phyloP scores from a whole-genome alignment of 2,329 filamentous ascomycete species.

The Aspergillus novofumigatus region DNA sequence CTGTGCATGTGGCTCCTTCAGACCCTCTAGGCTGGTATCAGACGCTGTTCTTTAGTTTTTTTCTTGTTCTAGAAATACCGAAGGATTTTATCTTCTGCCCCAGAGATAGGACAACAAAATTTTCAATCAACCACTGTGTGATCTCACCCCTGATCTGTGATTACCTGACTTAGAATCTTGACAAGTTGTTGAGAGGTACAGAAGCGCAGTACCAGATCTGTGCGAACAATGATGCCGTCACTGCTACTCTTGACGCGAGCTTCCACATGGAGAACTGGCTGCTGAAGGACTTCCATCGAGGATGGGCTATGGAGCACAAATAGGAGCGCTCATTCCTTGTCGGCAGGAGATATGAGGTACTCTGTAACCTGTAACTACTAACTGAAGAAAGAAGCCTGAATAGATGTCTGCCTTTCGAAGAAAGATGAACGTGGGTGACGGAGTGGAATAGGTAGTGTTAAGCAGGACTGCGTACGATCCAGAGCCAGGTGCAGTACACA shows the following conservation, averaged over 20 bases:
- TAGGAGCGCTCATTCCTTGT: neutral
- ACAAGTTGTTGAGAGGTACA: neutral
- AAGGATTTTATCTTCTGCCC: conserved; percentile 30
- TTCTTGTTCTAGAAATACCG: conserved; percentile 15
- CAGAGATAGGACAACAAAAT: conserved; percentile 30
- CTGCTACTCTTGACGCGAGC: conserved; percentile 29
- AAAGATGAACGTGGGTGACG: no score
- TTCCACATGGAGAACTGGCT: conserved; percentile 37
- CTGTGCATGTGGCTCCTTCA: conserved; percentile 20
- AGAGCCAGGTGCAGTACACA: neutral
- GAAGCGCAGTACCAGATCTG: conserved; percentile 24
- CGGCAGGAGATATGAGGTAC: neutral
- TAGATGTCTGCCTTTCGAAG: no score
- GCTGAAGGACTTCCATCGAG: conserved; percentile 10
- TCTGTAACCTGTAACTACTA: no score
- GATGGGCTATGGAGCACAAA: neutral
- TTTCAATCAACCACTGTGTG: conserved; percentile 32
- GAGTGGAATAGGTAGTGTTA: no score
- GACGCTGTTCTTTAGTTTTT: neutral
- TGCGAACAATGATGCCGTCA: conserved; percentile 25
- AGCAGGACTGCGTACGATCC: neutral
- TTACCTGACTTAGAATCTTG: neutral
- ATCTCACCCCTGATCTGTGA: conserved; percentile 35
- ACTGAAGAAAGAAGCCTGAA: no score
- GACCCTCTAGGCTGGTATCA: conserved; percentile 18